Evolutionary conservation across 192 early-diverging fungal species (phyloP).

Genomic region (Glomus cerebriforme): DNA sequence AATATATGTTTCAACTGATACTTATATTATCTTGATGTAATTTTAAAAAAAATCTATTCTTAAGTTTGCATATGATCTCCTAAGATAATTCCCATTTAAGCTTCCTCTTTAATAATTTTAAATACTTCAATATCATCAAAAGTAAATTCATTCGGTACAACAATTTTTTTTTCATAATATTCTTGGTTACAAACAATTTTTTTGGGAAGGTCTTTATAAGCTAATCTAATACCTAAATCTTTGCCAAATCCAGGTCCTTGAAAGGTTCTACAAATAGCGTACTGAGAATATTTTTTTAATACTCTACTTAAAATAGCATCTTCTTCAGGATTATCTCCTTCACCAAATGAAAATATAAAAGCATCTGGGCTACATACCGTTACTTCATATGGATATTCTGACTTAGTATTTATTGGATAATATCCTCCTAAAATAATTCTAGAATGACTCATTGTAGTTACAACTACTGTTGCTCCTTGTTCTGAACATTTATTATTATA

Average conservation of each 20-base stretch:
- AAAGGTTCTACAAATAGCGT: conserved; percentile 1
- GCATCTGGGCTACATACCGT: neutral
- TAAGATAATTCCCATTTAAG: neutral
- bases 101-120: neutral
- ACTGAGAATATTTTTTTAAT: neutral
- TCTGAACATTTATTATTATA: neutral
- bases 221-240: conserved; percentile 7
- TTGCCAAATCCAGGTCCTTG: conserved; percentile 14
- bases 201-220: neutral
- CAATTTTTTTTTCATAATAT: conserved; percentile 16
- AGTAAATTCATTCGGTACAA: neutral
- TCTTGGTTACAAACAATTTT: neutral
- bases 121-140: conserved; percentile 14
- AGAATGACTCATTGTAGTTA: neutral
- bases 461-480: conserved; percentile 11
- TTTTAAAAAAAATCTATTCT: too few species aligned
- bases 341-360: conserved; percentile 29
- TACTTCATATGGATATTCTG: neutral
- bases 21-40: too few species aligned
- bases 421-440: conserved; percentile 22
- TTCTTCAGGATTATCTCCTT: conserved; percentile 2
- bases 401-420: conserved; percentile 2
- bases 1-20: too few species aligned
- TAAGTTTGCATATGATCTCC: neutral
- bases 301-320: conserved; percentile 1